Percentiles rank a stretch among this genome's conserved stretches.
These are phyloP conservation scores for Boletus sp. DNA, from an alignment of 1,284 basidiomycete genomes.

Conservation along the genomic window DNA sequence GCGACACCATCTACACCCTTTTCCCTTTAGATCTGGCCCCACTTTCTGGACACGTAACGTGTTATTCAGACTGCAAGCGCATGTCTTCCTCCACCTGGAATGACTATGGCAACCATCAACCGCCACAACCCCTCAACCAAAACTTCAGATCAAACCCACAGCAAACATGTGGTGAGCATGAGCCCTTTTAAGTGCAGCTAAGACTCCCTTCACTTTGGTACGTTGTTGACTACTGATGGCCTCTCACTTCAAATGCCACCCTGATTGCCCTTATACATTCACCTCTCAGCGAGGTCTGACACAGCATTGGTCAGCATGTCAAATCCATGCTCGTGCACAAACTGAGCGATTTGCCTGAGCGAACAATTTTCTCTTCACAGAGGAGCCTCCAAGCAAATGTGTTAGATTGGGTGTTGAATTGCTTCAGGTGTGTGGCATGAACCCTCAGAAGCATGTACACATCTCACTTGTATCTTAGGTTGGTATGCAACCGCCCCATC, in stretches of 20 bases:
- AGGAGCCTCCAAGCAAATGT: constrained; percentile 4
- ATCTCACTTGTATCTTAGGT: background rate
- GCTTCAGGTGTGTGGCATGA: background rate
- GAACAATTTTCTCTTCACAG: background rate
- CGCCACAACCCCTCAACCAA: too few relatives aligned
- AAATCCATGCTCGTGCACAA: background rate
- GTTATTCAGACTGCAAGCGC: too few relatives aligned
- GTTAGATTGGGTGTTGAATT: background rate
- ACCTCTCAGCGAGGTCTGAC: background rate
- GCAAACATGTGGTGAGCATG: background rate
- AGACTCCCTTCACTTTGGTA: background rate
- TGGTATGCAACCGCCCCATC: background rate
- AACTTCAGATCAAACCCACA: too few relatives aligned
- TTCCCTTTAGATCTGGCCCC: too few relatives aligned
- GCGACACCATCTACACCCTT: too few relatives aligned
- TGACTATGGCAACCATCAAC: too few relatives aligned
- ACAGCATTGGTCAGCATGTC: background rate
- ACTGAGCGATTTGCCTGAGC: background rate
- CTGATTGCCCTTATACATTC: background rate
- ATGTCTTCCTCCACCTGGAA: too few relatives aligned
- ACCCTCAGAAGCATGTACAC: background rate
- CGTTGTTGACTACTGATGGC: background rate
- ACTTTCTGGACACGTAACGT: too few relatives aligned
- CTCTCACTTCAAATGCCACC: constrained; percentile 8
- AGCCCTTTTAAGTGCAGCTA: background rate